Evolutionary conservation across 2,329 filamentous ascomycete species (phyloP).

Genomic region (Xenosphaeropsis pyriputrescens): DNA sequence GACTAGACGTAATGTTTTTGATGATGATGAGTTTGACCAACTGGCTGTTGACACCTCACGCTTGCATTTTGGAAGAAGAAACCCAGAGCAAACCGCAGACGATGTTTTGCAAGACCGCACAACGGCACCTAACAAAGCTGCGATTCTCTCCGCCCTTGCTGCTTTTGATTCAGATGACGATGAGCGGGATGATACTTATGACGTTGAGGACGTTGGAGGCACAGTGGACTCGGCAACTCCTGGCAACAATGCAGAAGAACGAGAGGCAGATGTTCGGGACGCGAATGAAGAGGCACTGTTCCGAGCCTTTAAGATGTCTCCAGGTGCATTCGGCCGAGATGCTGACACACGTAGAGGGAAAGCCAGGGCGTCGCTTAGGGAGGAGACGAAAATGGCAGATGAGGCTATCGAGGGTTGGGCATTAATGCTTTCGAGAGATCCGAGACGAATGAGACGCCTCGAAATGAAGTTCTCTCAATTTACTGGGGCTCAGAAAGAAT

Average conservation of each 20-base stretch:
- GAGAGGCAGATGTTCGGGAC: conserved; percentile 22
- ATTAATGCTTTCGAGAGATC: conserved; percentile 66
- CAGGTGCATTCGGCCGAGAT: conserved; percentile 57
- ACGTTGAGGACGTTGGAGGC: conserved; percentile 80
- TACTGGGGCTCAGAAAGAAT: conserved; percentile 46
- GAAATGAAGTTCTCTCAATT: conserved; percentile 57
- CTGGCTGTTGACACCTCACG: conserved; percentile 51
- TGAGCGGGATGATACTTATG: conserved; percentile 93
- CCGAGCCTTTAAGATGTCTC: conserved; percentile 49
- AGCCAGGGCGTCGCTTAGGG: conserved; percentile 47
- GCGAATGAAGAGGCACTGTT: conserved; percentile 60
- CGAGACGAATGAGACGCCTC: conserved; percentile 50
- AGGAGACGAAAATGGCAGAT: conserved; percentile 78
- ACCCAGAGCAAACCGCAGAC: conserved; percentile 51
- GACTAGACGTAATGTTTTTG: conserved; percentile 58
- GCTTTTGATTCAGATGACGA: conserved; percentile 90
- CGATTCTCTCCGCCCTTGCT: conserved; percentile 76
- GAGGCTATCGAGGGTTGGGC: conserved; percentile 92
- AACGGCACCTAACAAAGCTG: conserved; percentile 59
- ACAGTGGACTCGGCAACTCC: conserved; percentile 56
- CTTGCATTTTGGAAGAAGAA: conserved; percentile 66
- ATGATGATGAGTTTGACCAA: conserved; percentile 65
- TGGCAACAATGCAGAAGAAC: conserved; percentile 30
- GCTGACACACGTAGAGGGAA: conserved; percentile 51
- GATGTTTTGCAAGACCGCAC: conserved; percentile 52